phyloP scores from a whole-genome alignment of 257 asterid species.

The Salvia hispanica region DNA sequence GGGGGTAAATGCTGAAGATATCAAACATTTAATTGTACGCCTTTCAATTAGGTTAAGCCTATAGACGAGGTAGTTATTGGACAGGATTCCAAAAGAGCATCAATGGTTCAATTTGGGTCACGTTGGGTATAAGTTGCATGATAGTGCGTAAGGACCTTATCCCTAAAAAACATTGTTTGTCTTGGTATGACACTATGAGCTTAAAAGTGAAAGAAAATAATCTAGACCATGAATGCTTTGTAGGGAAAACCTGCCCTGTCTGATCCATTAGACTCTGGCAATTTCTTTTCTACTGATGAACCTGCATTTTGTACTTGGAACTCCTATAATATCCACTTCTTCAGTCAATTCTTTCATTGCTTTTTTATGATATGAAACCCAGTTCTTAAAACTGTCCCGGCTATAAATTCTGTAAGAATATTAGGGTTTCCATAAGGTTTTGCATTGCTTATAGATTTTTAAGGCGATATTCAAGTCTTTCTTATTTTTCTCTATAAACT shows the following conservation, averaged over 20 bases:
- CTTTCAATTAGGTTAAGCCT: neutral
- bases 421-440: too few species aligned
- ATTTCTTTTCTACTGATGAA: too few species aligned
- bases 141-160: slow-evolving; percentile 16
- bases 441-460: neutral
- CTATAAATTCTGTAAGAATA: too few species aligned
- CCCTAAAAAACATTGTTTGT: slow-evolving; percentile 4
- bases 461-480: neutral
- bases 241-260: neutral
- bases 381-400: too few species aligned
- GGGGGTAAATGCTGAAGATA: neutral
- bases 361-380: too few species aligned
- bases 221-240: neutral
- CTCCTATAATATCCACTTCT: too few species aligned
- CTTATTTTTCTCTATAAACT: neutral
- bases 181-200: neutral
- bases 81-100: neutral
- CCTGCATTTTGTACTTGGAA: too few species aligned
- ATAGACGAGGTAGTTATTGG: neutral
- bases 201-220: neutral
- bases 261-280: too few species aligned
- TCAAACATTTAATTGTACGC: neutral
- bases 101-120: slow-evolving; percentile 12
- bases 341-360: too few species aligned
- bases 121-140: slow-evolving; percentile 7